phyloP scores from a whole-genome alignment of 2,329 filamentous ascomycete species.

The Xylaria sp. region DNA sequence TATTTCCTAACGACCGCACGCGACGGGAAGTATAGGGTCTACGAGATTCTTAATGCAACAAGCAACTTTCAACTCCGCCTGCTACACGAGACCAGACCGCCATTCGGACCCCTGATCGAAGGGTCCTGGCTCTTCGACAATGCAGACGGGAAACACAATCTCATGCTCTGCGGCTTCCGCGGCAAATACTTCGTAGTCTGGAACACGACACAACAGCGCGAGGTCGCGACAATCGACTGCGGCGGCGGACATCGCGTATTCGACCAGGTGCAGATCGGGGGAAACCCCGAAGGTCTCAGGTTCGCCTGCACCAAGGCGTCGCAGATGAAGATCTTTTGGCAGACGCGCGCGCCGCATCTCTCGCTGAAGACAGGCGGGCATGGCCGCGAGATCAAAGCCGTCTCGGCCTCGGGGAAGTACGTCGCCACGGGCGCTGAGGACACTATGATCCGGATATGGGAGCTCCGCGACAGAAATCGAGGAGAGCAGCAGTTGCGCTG shows the following conservation, averaged over 20 bases:
- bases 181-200: conserved; percentile 83
- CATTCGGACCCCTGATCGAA: conserved; percentile 81
- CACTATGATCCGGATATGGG: conserved; percentile 77
- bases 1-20: conserved; percentile 78
- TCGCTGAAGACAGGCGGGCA: conserved; percentile 77
- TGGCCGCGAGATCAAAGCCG: conserved; percentile 80
- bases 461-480: conserved; percentile 49
- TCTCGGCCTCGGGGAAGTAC: conserved; percentile 54
- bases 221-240: conserved; percentile 79
- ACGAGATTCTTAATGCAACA: conserved; percentile 50
- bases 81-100: conserved; percentile 74
- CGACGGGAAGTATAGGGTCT: conserved; percentile 80
- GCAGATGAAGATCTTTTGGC: conserved; percentile 59
- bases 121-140: conserved; percentile 67
- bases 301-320: conserved; percentile 82
- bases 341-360: conserved; percentile 51
- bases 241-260: conserved; percentile 87
- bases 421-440: conserved; percentile 79
- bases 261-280: conserved; percentile 53
- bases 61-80: conserved; percentile 53
- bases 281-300: conserved; percentile 51
- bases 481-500: conserved; percentile 53
- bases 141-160: conserved; percentile 54
- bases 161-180: conserved; percentile 84
- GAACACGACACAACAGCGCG: conserved; percentile 76